A percentile compares a stretch with the other conserved stretches of the same genome.
Conservation (phyloP, 495 filamentous ascomycete species). For the Penicillium verhagenii region DNA sequence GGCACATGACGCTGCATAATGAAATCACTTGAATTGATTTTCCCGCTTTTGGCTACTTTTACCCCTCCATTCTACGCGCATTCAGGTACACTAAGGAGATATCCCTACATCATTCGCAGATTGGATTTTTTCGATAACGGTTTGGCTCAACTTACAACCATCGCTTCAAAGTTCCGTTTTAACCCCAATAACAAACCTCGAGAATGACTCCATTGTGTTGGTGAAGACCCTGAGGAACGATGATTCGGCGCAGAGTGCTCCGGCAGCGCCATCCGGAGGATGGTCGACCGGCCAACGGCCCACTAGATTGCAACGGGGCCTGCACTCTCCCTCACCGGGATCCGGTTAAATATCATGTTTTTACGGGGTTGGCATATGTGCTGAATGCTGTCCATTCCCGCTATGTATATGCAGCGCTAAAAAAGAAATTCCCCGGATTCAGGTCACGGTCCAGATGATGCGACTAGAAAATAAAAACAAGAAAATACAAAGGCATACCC, state of each 20-base stretch:
- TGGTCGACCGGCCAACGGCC: constrained; percentile 32
- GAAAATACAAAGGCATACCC: neutral
- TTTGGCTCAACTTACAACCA: neutral
- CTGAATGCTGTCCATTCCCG: constrained; percentile 3
- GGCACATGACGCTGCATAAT: constrained; percentile 37
- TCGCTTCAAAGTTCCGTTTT: neutral
- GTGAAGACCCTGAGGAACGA: neutral
- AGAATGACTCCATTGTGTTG: neutral
- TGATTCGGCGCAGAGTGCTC: constrained; percentile 43
- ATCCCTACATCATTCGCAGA: neutral
- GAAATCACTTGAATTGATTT: constrained; percentile 17
- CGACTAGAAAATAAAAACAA: constrained; percentile 3
- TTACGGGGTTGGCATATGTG: constrained; percentile 5
- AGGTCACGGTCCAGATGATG: neutral
- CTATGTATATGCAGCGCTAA: constrained; percentile 11
- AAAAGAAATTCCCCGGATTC: constrained; percentile 1
- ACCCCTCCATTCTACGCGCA: constrained; percentile 4
- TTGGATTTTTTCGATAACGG: neutral
- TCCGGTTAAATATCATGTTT: constrained; percentile 28
- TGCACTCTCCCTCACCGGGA: constrained; percentile 27
- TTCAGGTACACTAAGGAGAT: neutral
- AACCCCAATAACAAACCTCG: neutral
- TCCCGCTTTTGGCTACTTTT: neutral
- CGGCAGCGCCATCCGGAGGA: constrained; percentile 29
- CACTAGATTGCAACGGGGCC: constrained; percentile 20